A percentile compares a stretch with the other conserved stretches of the same genome.
Evolutionary conservation across 176 grass and related monocot genomes (phyloP).

Genomic region (Poa annua): DNA sequence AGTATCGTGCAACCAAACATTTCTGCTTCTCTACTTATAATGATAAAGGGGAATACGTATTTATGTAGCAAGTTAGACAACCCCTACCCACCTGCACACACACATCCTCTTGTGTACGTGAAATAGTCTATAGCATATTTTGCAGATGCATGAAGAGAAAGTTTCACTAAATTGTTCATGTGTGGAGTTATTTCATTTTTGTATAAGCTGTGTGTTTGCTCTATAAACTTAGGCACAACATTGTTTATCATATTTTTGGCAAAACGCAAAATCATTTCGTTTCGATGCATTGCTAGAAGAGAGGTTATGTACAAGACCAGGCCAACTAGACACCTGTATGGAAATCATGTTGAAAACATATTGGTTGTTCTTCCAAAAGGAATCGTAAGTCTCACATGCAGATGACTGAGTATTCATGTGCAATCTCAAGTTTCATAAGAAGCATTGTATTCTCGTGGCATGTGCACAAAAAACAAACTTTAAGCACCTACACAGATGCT

Average conservation of each 20-base stretch:
- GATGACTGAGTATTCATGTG: not conserved
- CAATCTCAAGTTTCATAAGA: not conserved
- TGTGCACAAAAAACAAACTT: not conserved
- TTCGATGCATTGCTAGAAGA: not conserved
- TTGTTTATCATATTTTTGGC: not conserved
- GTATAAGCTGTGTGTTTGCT: not conserved
- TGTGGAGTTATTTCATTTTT: slow-evolving; percentile 16
- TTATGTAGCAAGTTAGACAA: not conserved
- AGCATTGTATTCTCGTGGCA: not conserved
- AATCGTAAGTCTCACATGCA: not conserved
- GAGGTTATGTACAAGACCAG: not conserved
- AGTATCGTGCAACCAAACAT: not conserved
- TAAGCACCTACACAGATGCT: not conserved
- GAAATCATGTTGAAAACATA: not conserved
- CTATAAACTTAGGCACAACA: not conserved
- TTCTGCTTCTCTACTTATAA: slow-evolving; percentile 14
- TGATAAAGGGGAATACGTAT: not conserved
- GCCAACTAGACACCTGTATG: not conserved
- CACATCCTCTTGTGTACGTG: too few species aligned
- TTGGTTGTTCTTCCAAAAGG: not conserved
- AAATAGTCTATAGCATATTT: not conserved
- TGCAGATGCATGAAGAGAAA: not conserved
- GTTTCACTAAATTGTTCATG: not conserved
- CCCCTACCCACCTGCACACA: too few species aligned
- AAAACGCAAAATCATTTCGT: not conserved